A percentile compares a stretch with the other conserved stretches of the same genome.
phyloP scores from a whole-genome alignment of 139 green algal genomes.

The Nannochloris sp. region DNA sequence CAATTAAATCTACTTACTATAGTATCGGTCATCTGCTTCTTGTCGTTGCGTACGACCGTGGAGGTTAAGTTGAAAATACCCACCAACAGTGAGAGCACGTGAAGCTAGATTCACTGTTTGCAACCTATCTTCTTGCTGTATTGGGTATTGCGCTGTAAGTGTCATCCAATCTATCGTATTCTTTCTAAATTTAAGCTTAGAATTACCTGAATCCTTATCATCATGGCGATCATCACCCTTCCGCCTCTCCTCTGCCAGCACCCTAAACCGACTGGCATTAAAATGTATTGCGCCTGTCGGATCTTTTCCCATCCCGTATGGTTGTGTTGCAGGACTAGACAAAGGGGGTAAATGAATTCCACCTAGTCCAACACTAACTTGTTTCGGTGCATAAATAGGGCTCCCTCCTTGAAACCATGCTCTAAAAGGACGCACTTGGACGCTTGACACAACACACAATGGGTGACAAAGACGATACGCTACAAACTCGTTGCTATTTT shows the following conservation, averaged over 20 bases:
- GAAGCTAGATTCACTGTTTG: neutral
- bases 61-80: constrained; percentile 21
- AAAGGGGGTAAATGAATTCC: constrained; percentile 6
- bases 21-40: constrained; percentile 18
- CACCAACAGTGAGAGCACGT: neutral
- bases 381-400: constrained; percentile 25
- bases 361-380: constrained; percentile 19
- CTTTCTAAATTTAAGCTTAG: too few relatives aligned
- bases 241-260: too few relatives aligned
- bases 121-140: neutral
- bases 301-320: too few relatives aligned
- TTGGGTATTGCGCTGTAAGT: neutral
- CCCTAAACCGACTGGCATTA: too few relatives aligned
- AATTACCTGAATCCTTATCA: too few relatives aligned
- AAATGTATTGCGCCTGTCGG: too few relatives aligned
- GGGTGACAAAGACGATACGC: constrained; percentile 29
- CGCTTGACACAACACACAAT: constrained; percentile 25
- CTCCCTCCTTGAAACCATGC: constrained; percentile 30
- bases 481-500: constrained; percentile 13
- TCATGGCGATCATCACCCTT: too few relatives aligned
- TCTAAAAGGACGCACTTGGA: constrained; percentile 29
- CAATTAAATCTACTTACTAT: too few relatives aligned
- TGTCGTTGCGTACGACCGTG: constrained; percentile 27
- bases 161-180: too few relatives aligned
- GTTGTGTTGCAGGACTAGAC: too few relatives aligned